Conservation (phyloP, 306 rosid genomes). For the Castanea sativa region DNA sequence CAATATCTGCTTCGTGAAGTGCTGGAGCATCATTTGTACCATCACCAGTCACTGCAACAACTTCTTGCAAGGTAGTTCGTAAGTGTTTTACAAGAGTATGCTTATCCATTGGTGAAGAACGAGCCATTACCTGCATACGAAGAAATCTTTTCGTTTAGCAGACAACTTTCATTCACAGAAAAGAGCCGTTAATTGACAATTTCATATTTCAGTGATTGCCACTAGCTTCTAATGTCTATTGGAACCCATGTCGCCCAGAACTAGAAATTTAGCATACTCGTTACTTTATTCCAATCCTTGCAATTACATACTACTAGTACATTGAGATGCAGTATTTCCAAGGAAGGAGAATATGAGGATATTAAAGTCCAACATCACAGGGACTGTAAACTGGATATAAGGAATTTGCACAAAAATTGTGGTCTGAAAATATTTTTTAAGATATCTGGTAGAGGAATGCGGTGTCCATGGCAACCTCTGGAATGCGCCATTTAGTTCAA, state of each 20-base stretch:
- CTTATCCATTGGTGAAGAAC: slow-evolving; percentile 97
- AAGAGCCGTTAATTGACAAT: neutral
- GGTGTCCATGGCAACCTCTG: slow-evolving; percentile 11
- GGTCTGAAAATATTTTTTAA: neutral
- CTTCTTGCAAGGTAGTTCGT: slow-evolving; percentile 85
- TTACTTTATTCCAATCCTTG: slow-evolving; percentile 2
- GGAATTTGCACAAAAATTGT: neutral
- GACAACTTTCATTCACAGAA: slow-evolving; percentile 12
- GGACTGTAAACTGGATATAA: slow-evolving; percentile 12
- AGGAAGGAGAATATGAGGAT: neutral
- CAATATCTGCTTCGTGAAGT: slow-evolving; percentile 99
- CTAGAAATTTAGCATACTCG: neutral
- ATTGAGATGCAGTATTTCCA: slow-evolving; percentile 3
- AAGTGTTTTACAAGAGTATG: slow-evolving; percentile 83
- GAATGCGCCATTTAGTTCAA: slow-evolving; percentile 4
- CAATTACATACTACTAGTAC: neutral
- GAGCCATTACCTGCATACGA: slow-evolving; percentile 82
- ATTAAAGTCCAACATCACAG: neutral
- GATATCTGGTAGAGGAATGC: neutral
- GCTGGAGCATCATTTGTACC: slow-evolving; percentile 99
- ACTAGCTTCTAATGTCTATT: slow-evolving; percentile 9
- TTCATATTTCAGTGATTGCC: slow-evolving; percentile 18
- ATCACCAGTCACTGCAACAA: slow-evolving; percentile 97
- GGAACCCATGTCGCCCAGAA: neutral
- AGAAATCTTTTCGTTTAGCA: slow-evolving; percentile 17